Evolutionary conservation across 306 rosid species (phyloP).

Genomic region (Luffa aegyptiaca): DNA sequence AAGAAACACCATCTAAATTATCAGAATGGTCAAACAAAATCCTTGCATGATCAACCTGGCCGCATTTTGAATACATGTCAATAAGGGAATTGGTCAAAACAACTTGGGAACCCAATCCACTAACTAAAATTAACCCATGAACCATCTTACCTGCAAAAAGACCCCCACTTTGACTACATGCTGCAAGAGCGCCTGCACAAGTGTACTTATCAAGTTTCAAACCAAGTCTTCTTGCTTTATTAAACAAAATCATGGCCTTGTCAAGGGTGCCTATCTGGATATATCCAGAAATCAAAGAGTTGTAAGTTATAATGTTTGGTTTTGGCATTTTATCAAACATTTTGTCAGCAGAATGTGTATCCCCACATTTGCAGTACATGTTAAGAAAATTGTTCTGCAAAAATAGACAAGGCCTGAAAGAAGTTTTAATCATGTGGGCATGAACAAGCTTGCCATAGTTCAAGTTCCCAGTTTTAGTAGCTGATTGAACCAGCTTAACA

Average conservation of each 20-base stretch:
- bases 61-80: slow-evolving; percentile 48
- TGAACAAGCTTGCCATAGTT: slow-evolving; percentile 30
- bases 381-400: slow-evolving; percentile 30
- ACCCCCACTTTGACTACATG: slow-evolving; percentile 21
- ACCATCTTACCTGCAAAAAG: slow-evolving; percentile 23
- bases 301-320: slow-evolving; percentile 21
- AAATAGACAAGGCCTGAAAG: slow-evolving; percentile 22
- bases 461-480: slow-evolving; percentile 18
- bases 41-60: slow-evolving; percentile 24
- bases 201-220: slow-evolving; percentile 33
- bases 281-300: slow-evolving; percentile 32
- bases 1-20: slow-evolving; percentile 35
- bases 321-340: slow-evolving; percentile 30
- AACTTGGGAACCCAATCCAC: slow-evolving; percentile 20
- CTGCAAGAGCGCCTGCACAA: slow-evolving; percentile 26
- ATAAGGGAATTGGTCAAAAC: slow-evolving; percentile 34
- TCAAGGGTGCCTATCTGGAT: slow-evolving; percentile 10
- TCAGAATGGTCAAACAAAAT: slow-evolving; percentile 31
- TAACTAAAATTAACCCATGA: slow-evolving; percentile 31
- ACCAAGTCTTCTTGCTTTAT: slow-evolving; percentile 22
- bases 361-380: slow-evolving; percentile 19
- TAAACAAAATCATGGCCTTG: slow-evolving; percentile 19
- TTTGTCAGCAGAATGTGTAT: slow-evolving; percentile 12
- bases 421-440: slow-evolving; percentile 22
- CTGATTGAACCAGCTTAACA: slow-evolving; percentile 20